Conservation (phyloP, 768 basidiomycete genomes). For the Tylopilus cervinicoccineus region DNA sequence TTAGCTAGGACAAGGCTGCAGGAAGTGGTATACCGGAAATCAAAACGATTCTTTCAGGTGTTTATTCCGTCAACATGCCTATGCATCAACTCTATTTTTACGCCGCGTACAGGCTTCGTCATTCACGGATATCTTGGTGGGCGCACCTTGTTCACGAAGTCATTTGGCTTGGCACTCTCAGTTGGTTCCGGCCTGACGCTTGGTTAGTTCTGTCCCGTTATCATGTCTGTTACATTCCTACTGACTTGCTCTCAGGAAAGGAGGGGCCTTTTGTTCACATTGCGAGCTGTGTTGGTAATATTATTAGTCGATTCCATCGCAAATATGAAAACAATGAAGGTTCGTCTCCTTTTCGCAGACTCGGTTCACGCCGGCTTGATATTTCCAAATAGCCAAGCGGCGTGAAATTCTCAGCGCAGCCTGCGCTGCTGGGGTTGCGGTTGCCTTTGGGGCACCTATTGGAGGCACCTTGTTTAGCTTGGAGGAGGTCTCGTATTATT, state of each 20-base stretch:
- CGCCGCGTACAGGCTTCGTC: constrained; percentile 66
- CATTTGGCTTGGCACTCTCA: constrained; percentile 82
- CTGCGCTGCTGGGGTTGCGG: constrained; percentile 95
- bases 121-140: constrained; percentile 96
- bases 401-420: constrained; percentile 95
- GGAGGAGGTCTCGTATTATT: constrained; percentile 96
- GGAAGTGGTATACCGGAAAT: constrained; percentile 97
- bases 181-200: constrained; percentile 91
- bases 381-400: constrained; percentile 61
- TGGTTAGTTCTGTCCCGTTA: constrained; percentile 38
- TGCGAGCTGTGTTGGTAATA: constrained; percentile 89
- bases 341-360: constrained; percentile 24
- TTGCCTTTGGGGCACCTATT: constrained; percentile 95
- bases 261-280: constrained; percentile 89
- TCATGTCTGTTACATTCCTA: constrained; percentile 1
- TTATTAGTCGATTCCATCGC: constrained; percentile 74
- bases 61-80: neutral
- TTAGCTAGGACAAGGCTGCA: constrained; percentile 58
- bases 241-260: constrained; percentile 40
- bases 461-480: constrained; percentile 90
- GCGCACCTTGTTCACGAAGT: constrained; percentile 85
- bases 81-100: constrained; percentile 10
- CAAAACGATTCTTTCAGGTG: constrained; percentile 88
- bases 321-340: constrained; percentile 98
- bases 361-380: neutral